Percentiles rank a stretch among this genome's conserved stretches.
Evolutionary conservation across 2,329 filamentous ascomycete species (phyloP).

Genomic region (Chrysoporthe cubensis): DNA sequence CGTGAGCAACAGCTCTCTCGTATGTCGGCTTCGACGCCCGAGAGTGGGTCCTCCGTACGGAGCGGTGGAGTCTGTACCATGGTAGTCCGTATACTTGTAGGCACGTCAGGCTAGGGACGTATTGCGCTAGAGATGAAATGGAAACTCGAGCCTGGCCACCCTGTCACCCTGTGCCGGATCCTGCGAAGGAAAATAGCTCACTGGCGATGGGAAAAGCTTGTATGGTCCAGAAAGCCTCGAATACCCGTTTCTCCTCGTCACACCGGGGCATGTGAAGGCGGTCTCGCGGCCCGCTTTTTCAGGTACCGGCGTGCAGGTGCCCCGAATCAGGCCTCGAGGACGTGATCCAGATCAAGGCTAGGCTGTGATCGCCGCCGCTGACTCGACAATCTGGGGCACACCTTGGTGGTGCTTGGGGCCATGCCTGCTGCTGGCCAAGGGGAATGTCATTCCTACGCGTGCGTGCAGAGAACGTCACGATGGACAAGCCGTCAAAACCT

Average conservation of each 20-base stretch:
- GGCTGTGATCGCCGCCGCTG: slow-evolving; percentile 8
- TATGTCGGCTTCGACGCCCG: not conserved
- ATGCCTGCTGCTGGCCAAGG: not conserved
- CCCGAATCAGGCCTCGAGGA: not conserved
- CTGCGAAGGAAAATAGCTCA: not conserved
- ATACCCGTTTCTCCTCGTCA: slow-evolving; percentile 11
- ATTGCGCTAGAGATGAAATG: slow-evolving; percentile 6
- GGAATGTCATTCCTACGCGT: slow-evolving; percentile 4
- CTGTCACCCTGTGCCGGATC: not conserved
- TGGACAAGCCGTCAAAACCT: not conserved
- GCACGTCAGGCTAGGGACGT: too few relatives aligned
- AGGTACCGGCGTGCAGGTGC: slow-evolving; percentile 14
- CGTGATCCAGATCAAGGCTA: slow-evolving; percentile 12
- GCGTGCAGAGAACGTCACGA: slow-evolving; percentile 3
- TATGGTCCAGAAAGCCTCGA: slow-evolving; percentile 10
- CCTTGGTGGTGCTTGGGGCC: not conserved
- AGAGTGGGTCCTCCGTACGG: not conserved
- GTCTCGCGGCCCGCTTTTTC: slow-evolving; percentile 9
- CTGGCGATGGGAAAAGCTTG: not conserved
- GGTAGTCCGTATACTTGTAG: too few relatives aligned
- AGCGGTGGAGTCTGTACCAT: not conserved
- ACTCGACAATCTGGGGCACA: slow-evolving; percentile 12
- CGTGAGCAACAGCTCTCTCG: not conserved
- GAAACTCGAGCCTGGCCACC: not conserved
- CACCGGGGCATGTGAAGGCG: slow-evolving; percentile 13